Conservation (phyloP, 495 filamentous ascomycete species). For the Penicillium roqueforti region DNA sequence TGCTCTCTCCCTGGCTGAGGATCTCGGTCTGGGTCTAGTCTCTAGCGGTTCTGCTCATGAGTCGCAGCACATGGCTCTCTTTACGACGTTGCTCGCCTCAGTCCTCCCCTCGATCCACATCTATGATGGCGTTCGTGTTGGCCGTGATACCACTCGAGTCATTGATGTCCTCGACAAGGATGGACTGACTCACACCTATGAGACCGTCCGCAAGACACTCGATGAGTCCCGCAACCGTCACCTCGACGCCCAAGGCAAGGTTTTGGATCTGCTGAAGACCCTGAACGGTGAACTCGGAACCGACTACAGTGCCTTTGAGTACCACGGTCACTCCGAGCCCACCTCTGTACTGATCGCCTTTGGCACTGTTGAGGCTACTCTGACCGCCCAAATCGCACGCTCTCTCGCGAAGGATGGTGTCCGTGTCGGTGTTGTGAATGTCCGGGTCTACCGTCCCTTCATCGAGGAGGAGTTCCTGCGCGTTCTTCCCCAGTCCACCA, state of each 20-base stretch:
- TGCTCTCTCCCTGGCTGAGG: constrained; percentile 78
- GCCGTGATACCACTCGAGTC: constrained; percentile 79
- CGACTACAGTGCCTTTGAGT: constrained; percentile 89
- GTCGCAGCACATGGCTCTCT: constrained; percentile 89
- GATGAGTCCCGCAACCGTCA: constrained; percentile 62
- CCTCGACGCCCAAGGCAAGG: constrained; percentile 67
- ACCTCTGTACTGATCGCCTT: constrained; percentile 84
- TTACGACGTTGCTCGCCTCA: constrained; percentile 77
- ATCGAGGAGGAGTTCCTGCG: constrained; percentile 88
- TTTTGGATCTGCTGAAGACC: constrained; percentile 65
- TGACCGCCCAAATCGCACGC: constrained; percentile 76
- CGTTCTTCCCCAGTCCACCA: constrained; percentile 68
- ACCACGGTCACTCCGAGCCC: constrained; percentile 75
- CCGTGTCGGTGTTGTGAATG: constrained; percentile 81
- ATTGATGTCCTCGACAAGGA: constrained; percentile 76
- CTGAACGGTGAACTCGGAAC: constrained; percentile 94
- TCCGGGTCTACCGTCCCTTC: constrained; percentile 91
- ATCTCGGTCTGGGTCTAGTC: constrained; percentile 81
- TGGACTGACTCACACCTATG: constrained; percentile 66
- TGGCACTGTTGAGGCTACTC: constrained; percentile 81
- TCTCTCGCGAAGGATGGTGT: constrained; percentile 65
- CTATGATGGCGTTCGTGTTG: constrained; percentile 85
- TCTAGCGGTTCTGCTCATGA: constrained; percentile 84
- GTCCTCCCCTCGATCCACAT: constrained; percentile 83
- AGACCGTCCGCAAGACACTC: constrained; percentile 58